Conservation (phyloP, 1,139 yeast species). For the Geotrichum siamense region DNA sequence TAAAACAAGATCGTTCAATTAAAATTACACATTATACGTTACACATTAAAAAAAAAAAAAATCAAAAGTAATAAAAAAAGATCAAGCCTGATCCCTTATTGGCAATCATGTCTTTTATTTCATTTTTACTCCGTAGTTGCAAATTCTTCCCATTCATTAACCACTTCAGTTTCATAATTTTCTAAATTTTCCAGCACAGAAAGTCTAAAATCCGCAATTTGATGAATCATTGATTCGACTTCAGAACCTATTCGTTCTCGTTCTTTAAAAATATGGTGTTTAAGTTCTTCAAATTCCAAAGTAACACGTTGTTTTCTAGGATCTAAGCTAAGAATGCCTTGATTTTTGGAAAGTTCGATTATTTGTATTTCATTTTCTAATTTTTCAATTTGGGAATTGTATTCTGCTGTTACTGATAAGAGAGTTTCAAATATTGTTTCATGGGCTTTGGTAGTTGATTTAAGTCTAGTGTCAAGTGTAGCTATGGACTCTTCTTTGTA, state of each 20-base stretch:
- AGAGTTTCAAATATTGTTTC: constrained; percentile 54
- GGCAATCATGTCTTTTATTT: too few species aligned
- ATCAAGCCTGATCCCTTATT: too few species aligned
- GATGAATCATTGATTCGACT: constrained; percentile 51
- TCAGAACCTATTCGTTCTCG: constrained; percentile 47
- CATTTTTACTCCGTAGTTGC: constrained; percentile 6
- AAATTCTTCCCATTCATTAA: constrained; percentile 35
- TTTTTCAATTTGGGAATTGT: constrained; percentile 59
- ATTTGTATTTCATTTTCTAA: constrained; percentile 54
- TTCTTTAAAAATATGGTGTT: constrained; percentile 43
- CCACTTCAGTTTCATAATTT: constrained; percentile 44
- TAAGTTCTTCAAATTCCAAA: constrained; percentile 49
- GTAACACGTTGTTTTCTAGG: constrained; percentile 50
- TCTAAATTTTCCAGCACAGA: constrained; percentile 55
- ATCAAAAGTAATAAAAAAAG: too few species aligned
- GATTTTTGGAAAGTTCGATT: constrained; percentile 47
- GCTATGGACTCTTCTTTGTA: constrained; percentile 58
- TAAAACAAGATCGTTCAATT: too few species aligned
- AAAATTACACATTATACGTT: too few species aligned
- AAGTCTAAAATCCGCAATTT: constrained; percentile 56
- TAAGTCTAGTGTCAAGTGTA: constrained; percentile 49
- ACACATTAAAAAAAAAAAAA: too few species aligned
- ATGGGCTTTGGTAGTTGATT: constrained; percentile 47
- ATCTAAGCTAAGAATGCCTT: constrained; percentile 50
- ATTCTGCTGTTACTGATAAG: constrained; percentile 47